Base-by-base conservation (phyloP, 202 grass and related monocot species). In the Carex sylvatica region DNA sequence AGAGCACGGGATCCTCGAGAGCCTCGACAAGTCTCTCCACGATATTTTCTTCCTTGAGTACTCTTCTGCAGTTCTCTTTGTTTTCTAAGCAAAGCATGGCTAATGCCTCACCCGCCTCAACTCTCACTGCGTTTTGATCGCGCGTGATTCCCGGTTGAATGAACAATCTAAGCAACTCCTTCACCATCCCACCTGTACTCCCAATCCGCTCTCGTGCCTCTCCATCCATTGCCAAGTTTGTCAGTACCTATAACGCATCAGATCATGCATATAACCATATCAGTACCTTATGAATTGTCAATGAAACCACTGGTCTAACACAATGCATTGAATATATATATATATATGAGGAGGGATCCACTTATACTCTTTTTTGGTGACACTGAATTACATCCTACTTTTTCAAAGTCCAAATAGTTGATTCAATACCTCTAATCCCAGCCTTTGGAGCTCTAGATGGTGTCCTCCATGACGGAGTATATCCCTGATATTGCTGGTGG, bases 61-160 rank as follows among this genome's bases (percentile, higher is more conserved):
- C 89, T 22, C 85, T 72, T 14, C 70, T 72, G 44, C 92, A 98
- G 82, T 98, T 98, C 80, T 28, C 80, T 67, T 59, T 76, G 85
- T 86, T 94, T 36, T 98, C 88, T 35, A 98, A 74, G 1, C 91
- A 87, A 26, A 98, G 87, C 90, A 98, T 94, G 33, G 92, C 74
- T n/a, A 98, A 73, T 15, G 92, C 92, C 89, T 98, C 88, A 14
- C 92, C 89, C 59, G 90, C 92, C 74, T 98, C 92, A 0, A 80
- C 60, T 16, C 82, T 79, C 56, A 86, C 74, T 16, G 81, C 79
- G 4, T 74, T 73, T 6, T 31, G 80, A 23, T 90, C 65, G 20
- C 40, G 16, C n/a, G 74, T 85, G 59, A 54, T 5, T 2, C 84
- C 58, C 0, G 55, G 22, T 6, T 5, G 65, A 22, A 98, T 80